phyloP scores from a whole-genome alignment of 371 early-diverging fungal species.

The Mycotypha africana region DNA sequence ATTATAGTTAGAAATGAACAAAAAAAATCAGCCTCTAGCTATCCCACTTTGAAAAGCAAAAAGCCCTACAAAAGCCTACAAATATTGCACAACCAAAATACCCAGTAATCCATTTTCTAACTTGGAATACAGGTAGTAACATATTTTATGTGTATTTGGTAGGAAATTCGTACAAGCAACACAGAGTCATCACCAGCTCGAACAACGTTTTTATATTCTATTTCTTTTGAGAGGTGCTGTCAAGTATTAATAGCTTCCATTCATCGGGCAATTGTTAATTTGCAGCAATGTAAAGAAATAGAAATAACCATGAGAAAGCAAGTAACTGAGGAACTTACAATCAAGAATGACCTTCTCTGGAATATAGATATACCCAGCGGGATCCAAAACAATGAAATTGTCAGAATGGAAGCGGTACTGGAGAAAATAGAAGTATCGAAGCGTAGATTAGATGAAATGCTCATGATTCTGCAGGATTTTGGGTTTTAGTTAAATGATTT shows the following conservation, averaged over 20 bases:
- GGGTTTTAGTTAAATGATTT: too few species aligned
- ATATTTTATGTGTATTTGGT: neutral
- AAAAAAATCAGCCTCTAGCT: too few species aligned
- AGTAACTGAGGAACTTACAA: conserved; percentile 70
- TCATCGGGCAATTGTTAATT: conserved; percentile 60
- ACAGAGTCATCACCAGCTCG: too few species aligned
- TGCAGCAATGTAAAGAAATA: conserved; percentile 60
- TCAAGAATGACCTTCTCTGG: conserved; percentile 65
- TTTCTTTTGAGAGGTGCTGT: conserved; percentile 57
- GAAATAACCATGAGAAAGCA: conserved; percentile 50
- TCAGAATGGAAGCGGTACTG: conserved; percentile 41
- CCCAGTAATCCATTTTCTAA: too few species aligned
- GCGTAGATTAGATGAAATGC: conserved; percentile 58
- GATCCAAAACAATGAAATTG: conserved; percentile 50
- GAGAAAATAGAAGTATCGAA: conserved; percentile 54
- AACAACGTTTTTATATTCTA: conserved; percentile 79
- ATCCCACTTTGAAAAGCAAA: neutral
- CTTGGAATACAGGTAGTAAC: too few species aligned
- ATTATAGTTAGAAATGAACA: too few species aligned
- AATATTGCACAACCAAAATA: too few species aligned
- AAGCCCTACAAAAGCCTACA: too few species aligned
- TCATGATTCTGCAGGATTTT: conserved; percentile 65
- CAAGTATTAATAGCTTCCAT: conserved; percentile 50
- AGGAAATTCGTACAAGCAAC: too few species aligned
- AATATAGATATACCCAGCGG: conserved; percentile 53